Base-by-base conservation (phyloP, 352 stramenopile species). In the Phytophthora quininea region DNA sequence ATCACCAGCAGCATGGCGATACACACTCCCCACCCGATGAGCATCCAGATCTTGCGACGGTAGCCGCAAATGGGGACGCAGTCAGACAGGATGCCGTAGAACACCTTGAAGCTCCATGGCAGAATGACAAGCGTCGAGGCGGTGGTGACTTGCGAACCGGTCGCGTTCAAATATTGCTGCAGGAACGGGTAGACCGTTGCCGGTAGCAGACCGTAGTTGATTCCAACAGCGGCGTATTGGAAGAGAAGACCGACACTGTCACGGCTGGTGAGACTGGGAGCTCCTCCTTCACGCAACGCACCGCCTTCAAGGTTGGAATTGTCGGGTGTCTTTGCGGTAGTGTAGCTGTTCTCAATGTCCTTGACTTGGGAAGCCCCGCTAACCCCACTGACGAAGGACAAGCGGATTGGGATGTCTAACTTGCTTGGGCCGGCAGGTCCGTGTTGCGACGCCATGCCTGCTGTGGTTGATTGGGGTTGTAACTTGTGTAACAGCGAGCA, bases 1-100 rank as follows among this genome's bases (percentile, higher is more conserved):
- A 84, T 79, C 38, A 76, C 50, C 3, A 79, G 24, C 14, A 79
- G 50, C 45, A 60, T 62, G 2, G 63, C 6, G 2, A 82, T 19
- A 33, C 71, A 89, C n/a, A 87, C 27, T 9, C 53, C 33, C 82
- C 82, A 88, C 3, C 82, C 82, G 9, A 90, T 57, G 9, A 90
- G 53, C 73, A 90, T 88, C 47, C 70, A 90, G 12, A 77, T 74
- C 15, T 77, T 77, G 52, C 82, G 79, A 37, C 82, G 79, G 63
- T 87, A 88, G 35, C 81, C 81, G 48, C 54, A 71, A 42, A 75
- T 60, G 1, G 68, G 68, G 24, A 64, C 54, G 1, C 68, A 75
- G 30, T 75, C 68, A 14, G 68, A 72, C 12, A 75, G 15, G 27
- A 72, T 68, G 10, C 68, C 68, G 33, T 75, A 75, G 57, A 75